Evolutionary conservation across 2,329 filamentous ascomycete genomes (phyloP).

Genomic region (Ophiostoma tasmaniense): DNA sequence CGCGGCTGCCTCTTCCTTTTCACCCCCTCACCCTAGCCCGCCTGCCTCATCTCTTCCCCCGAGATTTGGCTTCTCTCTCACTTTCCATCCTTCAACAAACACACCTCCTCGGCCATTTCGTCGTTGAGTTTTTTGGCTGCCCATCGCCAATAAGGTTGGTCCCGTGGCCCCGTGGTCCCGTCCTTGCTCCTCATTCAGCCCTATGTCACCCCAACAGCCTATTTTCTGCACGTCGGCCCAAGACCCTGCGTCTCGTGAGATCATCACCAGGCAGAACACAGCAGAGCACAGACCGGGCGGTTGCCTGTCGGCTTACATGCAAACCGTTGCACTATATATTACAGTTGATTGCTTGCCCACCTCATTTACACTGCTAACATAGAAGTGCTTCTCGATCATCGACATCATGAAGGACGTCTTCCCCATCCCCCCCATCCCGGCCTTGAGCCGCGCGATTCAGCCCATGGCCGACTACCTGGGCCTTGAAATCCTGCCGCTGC

Average conservation of each 20-base stretch:
- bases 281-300: not conserved
- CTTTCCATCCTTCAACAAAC: not conserved
- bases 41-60: not conserved
- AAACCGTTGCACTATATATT: not conserved
- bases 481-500: slow-evolving; percentile 60
- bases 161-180: not conserved
- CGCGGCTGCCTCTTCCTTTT: not conserved
- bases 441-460: slow-evolving; percentile 47
- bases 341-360: not conserved
- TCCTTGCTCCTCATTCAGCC: not conserved
- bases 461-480: slow-evolving; percentile 55
- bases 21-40: not conserved
- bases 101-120: not conserved
- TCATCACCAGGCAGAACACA: not conserved
- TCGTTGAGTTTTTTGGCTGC: not conserved
- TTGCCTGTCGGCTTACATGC: not conserved
- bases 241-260: not conserved
- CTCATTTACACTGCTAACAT: not conserved
- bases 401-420: slow-evolving; percentile 66
- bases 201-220: not conserved
- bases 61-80: not conserved
- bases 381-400: not conserved
- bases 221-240: not conserved
- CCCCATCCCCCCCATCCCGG: slow-evolving; percentile 52
- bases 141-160: not conserved